Percentiles rank a stretch among this genome's conserved stretches.
Conservation (phyloP, 768 basidiomycete genomes). For the Cyclocybe cylindracea region DNA sequence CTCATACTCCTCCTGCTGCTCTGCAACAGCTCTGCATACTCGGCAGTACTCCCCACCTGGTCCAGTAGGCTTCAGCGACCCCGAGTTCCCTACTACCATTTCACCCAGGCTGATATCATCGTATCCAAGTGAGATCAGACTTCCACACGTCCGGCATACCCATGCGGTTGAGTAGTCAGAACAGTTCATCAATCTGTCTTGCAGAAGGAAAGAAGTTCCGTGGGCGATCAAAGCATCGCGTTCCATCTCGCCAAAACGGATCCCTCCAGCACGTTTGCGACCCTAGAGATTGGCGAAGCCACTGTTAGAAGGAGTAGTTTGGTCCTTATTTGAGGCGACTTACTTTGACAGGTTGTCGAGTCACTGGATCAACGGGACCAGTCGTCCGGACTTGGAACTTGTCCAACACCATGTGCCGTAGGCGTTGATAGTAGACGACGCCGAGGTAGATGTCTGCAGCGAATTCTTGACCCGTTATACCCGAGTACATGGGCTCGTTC, state of each 20-base stretch:
- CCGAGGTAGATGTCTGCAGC: conserved; percentile 98
- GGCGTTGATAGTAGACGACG: conserved; percentile 96
- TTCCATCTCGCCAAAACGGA: conserved; percentile 99
- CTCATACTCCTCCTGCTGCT: conserved; percentile 62
- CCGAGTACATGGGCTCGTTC: conserved; percentile 99
- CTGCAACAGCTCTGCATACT: conserved; percentile 77
- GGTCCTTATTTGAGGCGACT: conserved; percentile 16
- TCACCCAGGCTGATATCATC: conserved; percentile 83
- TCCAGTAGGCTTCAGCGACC: conserved; percentile 58
- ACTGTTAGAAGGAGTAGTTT: no score
- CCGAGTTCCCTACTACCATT: conserved; percentile 49
- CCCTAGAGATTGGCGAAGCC: conserved; percentile 51
- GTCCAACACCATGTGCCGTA: conserved; percentile 99
- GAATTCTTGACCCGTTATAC: conserved; percentile 98
- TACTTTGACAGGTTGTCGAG: conserved; percentile 96
- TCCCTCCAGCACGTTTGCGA: conserved; percentile 96
- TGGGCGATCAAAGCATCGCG: conserved; percentile 98
- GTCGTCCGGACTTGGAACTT: conserved; percentile 99
- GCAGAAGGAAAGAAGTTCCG: conserved; percentile 96
- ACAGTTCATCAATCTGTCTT: conserved; percentile 99
- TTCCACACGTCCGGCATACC: conserved; percentile 97
- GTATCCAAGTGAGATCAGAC: conserved; percentile 93
- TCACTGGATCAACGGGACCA: conserved; percentile 94
- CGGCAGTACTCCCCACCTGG: conserved; percentile 94
- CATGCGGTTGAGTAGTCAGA: conserved; percentile 99